Conservation (phyloP, 306 rosid species). For the Glycine soja region DNA sequence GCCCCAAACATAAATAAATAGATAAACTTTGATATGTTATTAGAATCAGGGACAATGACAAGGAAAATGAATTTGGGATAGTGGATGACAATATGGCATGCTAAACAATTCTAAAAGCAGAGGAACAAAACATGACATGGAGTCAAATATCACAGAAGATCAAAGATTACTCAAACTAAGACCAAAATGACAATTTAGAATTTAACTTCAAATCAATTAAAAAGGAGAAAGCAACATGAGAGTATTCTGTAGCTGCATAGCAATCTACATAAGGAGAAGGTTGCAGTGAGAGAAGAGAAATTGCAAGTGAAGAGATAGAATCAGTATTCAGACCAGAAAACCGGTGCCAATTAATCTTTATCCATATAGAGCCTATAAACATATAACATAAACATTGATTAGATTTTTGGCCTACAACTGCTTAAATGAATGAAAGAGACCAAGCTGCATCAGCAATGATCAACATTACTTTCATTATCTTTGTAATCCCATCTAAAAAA, state of each 20-base stretch:
- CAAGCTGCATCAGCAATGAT: slow-evolving; percentile 18
- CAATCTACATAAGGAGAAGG: slow-evolving; percentile 9
- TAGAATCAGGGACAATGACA: slow-evolving; percentile 31
- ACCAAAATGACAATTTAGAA: not conserved
- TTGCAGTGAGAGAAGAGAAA: not conserved
- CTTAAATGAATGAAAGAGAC: slow-evolving; percentile 14
- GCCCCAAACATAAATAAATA: no score
- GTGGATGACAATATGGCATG: not conserved
- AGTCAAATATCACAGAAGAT: no score
- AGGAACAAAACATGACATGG: no score
- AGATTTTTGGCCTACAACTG: not conserved
- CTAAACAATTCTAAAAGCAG: no score
- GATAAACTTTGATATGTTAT: not conserved
- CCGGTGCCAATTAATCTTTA: not conserved
- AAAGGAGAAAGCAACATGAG: slow-evolving; percentile 18
- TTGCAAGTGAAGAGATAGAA: slow-evolving; percentile 3
- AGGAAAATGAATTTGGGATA: slow-evolving; percentile 27
- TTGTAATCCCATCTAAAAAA: slow-evolving; percentile 29
- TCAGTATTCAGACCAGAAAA: slow-evolving; percentile 1
- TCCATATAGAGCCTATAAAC: not conserved
- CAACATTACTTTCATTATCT: slow-evolving; percentile 25
- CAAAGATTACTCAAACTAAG: not conserved
- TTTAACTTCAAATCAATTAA: not conserved
- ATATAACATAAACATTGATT: slow-evolving; percentile 6
- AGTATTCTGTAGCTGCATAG: not conserved